Conservation (phyloP, 163 green algal species). For the Scenedesmus sp. region DNA sequence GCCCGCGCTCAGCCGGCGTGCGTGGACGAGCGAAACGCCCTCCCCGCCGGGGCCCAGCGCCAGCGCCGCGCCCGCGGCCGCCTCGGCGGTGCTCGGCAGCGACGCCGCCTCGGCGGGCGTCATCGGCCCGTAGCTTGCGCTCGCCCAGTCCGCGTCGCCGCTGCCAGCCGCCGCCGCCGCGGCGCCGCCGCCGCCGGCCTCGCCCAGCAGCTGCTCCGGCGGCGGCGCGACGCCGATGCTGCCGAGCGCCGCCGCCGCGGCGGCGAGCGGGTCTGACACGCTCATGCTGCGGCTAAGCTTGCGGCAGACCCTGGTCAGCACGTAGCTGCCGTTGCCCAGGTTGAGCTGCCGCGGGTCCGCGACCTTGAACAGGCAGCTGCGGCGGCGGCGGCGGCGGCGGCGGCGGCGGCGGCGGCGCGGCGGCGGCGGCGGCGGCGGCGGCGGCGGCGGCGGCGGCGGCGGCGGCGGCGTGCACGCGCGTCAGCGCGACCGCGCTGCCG, state of each 20-base stretch:
- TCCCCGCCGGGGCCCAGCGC: background rate
- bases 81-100: constrained; percentile 14
- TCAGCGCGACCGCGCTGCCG: too few relatives aligned
- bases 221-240: background rate
- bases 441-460: too few relatives aligned
- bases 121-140: constrained; percentile 18
- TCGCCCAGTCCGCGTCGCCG: constrained; percentile 15
- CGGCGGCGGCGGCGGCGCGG: too few relatives aligned
- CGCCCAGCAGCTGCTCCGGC: background rate
- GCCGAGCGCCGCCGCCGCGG: constrained; percentile 22
- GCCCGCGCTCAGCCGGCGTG: constrained; percentile 26
- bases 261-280: background rate
- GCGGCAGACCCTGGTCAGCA: constrained; percentile 27
- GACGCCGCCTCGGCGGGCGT: constrained; percentile 12
- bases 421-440: too few relatives aligned
- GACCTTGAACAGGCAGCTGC: constrained; percentile 44
- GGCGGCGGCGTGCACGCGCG: too few relatives aligned
- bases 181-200: background rate
- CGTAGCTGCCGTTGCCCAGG: constrained; percentile 39
- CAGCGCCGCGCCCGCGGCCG: constrained; percentile 12
- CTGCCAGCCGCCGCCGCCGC: background rate
- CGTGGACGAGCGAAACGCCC: constrained; percentile 11
- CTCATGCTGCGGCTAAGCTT: constrained; percentile 30
- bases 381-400: too few relatives aligned
- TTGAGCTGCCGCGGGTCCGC: constrained; percentile 31